Evolutionary conservation across 768 basidiomycete species (phyloP).

Genomic region (Trametes maxima): DNA sequence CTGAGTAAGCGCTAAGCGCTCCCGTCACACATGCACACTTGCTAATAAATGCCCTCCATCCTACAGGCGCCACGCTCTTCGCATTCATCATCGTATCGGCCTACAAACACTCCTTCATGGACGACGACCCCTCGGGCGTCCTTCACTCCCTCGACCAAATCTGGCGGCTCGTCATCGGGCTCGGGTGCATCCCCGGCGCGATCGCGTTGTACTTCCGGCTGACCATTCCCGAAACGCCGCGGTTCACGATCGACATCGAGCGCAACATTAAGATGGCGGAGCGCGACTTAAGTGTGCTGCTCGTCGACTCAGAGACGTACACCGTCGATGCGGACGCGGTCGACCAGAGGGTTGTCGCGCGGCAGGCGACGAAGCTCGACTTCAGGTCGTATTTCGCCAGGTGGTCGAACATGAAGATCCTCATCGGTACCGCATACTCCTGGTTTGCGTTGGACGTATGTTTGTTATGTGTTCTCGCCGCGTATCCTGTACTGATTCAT

Average conservation of each 20-base stretch:
- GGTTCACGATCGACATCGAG: conserved; percentile 54
- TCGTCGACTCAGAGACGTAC: conserved; percentile 42
- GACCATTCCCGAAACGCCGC: conserved; percentile 51
- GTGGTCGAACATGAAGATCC: conserved; percentile 79
- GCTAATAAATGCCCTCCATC: conserved; percentile 30
- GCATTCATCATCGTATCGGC: conserved; percentile 66
- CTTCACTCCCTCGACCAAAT: conserved; percentile 59
- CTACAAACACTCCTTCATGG: conserved; percentile 64
- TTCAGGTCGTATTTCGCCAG: conserved; percentile 69
- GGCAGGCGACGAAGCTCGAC: conserved; percentile 46
- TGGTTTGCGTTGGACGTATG: conserved; percentile 90
- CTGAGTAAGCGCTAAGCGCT: conserved; percentile 28
- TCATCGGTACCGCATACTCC: conserved; percentile 81
- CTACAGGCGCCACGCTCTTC: conserved; percentile 66
- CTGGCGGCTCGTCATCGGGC: conserved; percentile 51
- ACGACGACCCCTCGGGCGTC: conserved; percentile 41
- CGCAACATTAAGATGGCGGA: conserved; percentile 47
- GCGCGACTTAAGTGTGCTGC: conserved; percentile 43
- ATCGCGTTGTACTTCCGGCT: conserved; percentile 51
- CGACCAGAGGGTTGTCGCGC: conserved; percentile 51
- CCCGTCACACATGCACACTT: neutral
- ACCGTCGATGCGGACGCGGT: conserved; percentile 56
- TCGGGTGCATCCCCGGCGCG: conserved; percentile 48
- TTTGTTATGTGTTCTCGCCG: conserved; percentile 4
- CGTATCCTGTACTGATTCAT: neutral